Evolutionary conservation across 495 filamentous ascomycete species (phyloP).

Genomic region (Talaromyces proteolyticus): DNA sequence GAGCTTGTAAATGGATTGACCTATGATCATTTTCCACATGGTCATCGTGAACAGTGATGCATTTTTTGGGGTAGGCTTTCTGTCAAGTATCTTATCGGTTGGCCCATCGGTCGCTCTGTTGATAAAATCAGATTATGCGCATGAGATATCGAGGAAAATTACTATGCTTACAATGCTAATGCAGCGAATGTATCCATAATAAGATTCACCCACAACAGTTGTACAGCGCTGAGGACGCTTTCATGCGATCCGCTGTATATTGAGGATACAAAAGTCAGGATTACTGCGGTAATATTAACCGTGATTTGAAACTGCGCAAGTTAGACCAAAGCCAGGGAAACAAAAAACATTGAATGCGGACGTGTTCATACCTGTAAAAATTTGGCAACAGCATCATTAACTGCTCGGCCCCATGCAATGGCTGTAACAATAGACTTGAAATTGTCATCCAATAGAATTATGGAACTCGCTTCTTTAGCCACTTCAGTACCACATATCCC

Average conservation of each 20-base stretch:
- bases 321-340: background rate
- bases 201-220: constrained; percentile 87
- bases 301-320: constrained; percentile 69
- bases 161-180: constrained; percentile 58
- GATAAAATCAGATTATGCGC: constrained; percentile 11
- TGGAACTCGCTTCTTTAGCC: constrained; percentile 89
- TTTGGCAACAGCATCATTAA: constrained; percentile 87
- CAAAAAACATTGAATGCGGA: background rate
- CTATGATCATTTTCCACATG: constrained; percentile 97
- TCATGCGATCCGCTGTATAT: constrained; percentile 59
- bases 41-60: constrained; percentile 72
- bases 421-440: constrained; percentile 85
- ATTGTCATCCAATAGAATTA: constrained; percentile 90
- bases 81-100: constrained; percentile 68
- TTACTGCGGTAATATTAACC: constrained; percentile 83
- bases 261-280: constrained; percentile 77
- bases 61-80: constrained; percentile 76
- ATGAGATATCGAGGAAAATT: too few relatives aligned
- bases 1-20: constrained; percentile 79
- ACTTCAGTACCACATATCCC: constrained; percentile 87
- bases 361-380: constrained; percentile 55
- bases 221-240: constrained; percentile 78
- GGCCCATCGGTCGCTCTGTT: constrained; percentile 71
- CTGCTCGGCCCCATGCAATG: constrained; percentile 82
- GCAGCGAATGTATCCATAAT: constrained; percentile 95